phyloP scores from a whole-genome alignment of 805 yeast species.

The Cyberlindnera maritima region DNA sequence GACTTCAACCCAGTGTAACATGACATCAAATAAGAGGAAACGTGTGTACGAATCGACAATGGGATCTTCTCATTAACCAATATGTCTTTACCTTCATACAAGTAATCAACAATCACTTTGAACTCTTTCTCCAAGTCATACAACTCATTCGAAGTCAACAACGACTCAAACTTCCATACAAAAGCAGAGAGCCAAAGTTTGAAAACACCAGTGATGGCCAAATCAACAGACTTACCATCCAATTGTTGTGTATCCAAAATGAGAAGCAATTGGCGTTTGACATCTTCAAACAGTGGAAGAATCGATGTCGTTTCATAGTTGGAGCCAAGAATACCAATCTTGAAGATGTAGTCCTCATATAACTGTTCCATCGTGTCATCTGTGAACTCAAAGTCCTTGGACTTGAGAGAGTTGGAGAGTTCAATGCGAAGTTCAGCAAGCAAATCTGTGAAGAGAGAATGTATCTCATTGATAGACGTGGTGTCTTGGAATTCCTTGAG shows the following conservation, averaged over 20 bases:
- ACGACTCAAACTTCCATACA: conserved; percentile 19
- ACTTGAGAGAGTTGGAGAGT: conserved; percentile 13
- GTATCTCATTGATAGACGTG: conserved; percentile 11
- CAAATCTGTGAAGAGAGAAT: conserved; percentile 7
- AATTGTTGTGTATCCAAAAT: conserved; percentile 7
- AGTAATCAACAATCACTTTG: conserved; percentile 11
- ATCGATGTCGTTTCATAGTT: conserved; percentile 10
- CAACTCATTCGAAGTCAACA: conserved; percentile 17
- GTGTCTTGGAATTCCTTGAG: conserved; percentile 6
- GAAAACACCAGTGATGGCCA: conserved; percentile 5
- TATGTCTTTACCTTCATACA: conserved; percentile 14
- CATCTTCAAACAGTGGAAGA: conserved; percentile 7
- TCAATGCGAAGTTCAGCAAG: conserved; percentile 17
- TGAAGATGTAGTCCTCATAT: conserved; percentile 19
- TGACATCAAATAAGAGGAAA: conserved; percentile 26
- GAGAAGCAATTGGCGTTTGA: conserved; percentile 13
- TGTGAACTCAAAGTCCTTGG: conserved; percentile 12
- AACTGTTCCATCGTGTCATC: conserved; percentile 12
- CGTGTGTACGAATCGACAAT: conserved; percentile 20
- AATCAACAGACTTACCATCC: neutral
- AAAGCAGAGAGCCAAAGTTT: conserved; percentile 19
- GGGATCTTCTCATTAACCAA: conserved; percentile 6
- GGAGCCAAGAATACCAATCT: conserved; percentile 19
- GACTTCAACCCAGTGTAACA: conserved; percentile 27
- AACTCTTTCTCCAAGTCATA: conserved; percentile 23